A percentile compares a stretch with the other conserved stretches of the same genome.
Evolutionary conservation across 192 early-diverging fungal genomes (phyloP).

Genomic region (Coemansia sp.): DNA sequence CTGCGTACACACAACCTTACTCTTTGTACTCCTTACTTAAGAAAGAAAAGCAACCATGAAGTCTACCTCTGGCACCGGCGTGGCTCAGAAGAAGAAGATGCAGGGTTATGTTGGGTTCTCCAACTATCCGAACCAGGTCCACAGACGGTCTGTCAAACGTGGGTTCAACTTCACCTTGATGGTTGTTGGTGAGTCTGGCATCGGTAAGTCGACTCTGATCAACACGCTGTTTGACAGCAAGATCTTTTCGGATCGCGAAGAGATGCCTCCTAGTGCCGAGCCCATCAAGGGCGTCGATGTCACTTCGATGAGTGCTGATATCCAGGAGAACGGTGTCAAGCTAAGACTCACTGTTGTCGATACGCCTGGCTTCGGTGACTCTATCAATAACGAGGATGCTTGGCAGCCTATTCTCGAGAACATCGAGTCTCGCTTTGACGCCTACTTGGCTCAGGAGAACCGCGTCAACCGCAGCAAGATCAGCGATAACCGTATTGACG

Average conservation of each 20-base stretch:
- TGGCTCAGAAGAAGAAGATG: constrained; percentile 57
- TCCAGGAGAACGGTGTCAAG: constrained; percentile 95
- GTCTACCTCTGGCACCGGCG: constrained; percentile 39
- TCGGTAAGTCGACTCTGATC: constrained; percentile 96
- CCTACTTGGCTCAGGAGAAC: constrained; percentile 92
- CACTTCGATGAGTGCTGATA: constrained; percentile 78
- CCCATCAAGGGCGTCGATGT: constrained; percentile 71
- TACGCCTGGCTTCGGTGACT: constrained; percentile 97
- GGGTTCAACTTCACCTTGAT: constrained; percentile 96
- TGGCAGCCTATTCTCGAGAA: constrained; percentile 97
- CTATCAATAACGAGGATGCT: constrained; percentile 97
- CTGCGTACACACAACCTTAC: too few relatives aligned
- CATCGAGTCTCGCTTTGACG: constrained; percentile 93
- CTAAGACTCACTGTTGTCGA: constrained; percentile 93
- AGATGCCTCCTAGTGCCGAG: constrained; percentile 62
- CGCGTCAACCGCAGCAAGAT: constrained; percentile 84
- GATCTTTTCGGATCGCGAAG: constrained; percentile 81
- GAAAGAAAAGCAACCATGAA: constrained; percentile 19
- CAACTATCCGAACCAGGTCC: constrained; percentile 92
- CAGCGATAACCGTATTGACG: constrained; percentile 90
- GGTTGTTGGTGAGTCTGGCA: constrained; percentile 94
- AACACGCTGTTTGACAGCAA: constrained; percentile 94
- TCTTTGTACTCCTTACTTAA: background rate
- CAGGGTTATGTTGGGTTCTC: constrained; percentile 92
- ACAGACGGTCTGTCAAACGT: constrained; percentile 88